Evolutionary conservation across 108 stramenopile genomes (phyloP).

Genomic region (Phaeodactylum tricornutum): DNA sequence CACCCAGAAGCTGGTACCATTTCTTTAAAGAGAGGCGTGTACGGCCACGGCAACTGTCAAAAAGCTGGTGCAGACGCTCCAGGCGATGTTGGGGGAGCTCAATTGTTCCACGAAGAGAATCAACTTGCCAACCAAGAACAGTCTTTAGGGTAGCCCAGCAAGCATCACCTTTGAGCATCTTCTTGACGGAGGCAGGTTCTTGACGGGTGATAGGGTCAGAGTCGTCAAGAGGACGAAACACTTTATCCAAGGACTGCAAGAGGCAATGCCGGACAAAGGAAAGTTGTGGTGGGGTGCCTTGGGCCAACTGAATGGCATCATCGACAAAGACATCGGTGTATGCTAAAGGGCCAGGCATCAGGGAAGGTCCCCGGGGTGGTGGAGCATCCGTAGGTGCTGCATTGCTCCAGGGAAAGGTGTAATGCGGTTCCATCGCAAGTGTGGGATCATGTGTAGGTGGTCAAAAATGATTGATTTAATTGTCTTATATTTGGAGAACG

Average conservation of each 20-base stretch:
- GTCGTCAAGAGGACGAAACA: constrained; percentile 14
- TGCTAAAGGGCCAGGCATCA: too few species aligned
- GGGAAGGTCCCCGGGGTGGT: too few species aligned
- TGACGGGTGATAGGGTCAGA: constrained; percentile 12
- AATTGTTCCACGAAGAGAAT: constrained; percentile 19
- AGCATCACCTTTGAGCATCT: constrained; percentile 30
- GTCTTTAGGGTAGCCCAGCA: constrained; percentile 20
- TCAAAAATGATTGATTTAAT: too few species aligned
- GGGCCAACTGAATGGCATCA: constrained; percentile 22
- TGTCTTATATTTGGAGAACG: too few species aligned
- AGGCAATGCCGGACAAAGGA: constrained; percentile 5
- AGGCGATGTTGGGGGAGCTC: constrained; percentile 16
- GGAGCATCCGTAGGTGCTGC: too few species aligned
- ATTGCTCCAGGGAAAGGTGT: too few species aligned
- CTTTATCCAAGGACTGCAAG: constrained; percentile 19
- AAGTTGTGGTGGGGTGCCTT: constrained; percentile 8
- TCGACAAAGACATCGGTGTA: constrained; percentile 32
- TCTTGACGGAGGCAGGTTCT: constrained; percentile 33
- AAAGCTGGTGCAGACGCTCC: constrained; percentile 11
- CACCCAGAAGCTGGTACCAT: constrained; percentile 30
- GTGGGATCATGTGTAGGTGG: too few species aligned
- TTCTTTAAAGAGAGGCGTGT: constrained; percentile 3
- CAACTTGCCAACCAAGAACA: constrained; percentile 27
- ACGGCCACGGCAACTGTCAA: neutral
- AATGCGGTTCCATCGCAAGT: too few species aligned